Conservation (phyloP, 495 filamentous ascomycete species). For the Letharia lupina region DNA sequence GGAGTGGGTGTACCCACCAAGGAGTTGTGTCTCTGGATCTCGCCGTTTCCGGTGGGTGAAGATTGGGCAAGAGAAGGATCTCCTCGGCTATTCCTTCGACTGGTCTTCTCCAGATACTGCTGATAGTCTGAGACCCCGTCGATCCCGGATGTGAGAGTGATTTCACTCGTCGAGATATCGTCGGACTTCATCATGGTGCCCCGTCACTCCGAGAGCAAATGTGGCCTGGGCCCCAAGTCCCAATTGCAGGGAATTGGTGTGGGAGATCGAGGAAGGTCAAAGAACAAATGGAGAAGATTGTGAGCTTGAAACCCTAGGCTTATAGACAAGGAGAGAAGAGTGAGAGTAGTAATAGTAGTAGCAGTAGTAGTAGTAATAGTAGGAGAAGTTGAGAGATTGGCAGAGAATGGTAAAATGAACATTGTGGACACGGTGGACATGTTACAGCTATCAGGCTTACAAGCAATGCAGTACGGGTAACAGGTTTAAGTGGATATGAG, state of each 20-base stretch:
- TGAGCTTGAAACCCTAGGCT: neutral
- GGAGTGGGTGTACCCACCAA: neutral
- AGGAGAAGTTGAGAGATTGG: neutral
- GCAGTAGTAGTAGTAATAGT: neutral
- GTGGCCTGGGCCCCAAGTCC: neutral
- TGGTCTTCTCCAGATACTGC: conserved; percentile 18
- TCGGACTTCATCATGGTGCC: conserved; percentile 2
- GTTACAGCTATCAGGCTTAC: neutral
- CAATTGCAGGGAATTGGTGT: neutral
- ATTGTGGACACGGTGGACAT: neutral
- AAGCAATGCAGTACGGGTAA: neutral
- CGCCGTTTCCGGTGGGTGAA: neutral
- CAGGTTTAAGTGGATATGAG: no score
- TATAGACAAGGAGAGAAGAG: neutral
- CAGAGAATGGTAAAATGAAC: neutral
- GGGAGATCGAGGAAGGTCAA: neutral
- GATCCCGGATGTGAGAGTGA: conserved; percentile 14
- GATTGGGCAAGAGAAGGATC: conserved; percentile 7
- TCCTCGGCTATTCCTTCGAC: conserved; percentile 10
- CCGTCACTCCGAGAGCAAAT: neutral
- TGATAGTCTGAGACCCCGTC: conserved; percentile 18
- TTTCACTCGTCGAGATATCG: conserved; percentile 10
- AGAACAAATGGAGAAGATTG: neutral
- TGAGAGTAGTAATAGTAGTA: neutral
- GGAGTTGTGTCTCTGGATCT: conserved; percentile 1